Evolutionary conservation across 495 filamentous ascomycete species (phyloP), one percentile per base, ranked within the genome.

Genomic region (Annulohypoxylon maeteangense): DNA sequence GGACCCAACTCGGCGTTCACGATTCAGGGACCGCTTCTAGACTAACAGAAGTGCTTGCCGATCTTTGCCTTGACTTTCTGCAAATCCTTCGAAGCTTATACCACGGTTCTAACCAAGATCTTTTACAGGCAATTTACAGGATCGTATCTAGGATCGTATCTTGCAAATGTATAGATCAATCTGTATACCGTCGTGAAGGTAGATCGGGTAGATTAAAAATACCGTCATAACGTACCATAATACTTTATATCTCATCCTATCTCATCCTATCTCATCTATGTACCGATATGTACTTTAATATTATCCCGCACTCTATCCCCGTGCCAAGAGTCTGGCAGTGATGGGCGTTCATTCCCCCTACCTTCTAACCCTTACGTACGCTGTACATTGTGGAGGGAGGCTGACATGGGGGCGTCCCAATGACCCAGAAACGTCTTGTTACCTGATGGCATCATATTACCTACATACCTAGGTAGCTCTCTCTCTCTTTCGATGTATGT

Each of bases 371-470:
- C 61, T 25, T 59, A 51, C 23, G 3, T 51, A 50, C 7, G 18
- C 18, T 16, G 10, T 50, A n/a, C 47, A 29, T 29, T 48, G 22
- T 3, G 47, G 27, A 29, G 53, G 42, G 45, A 31, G 56, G 47
- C 67, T 65, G 56, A 66, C 62, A 63, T 59, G 27, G 42, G 51
- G 58, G 58, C 47, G 59, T 72, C 55, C 68, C 48, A 53, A 38
- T 56, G 60, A 51, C 57, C 14, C 34, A 68, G 58, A 62, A 45
- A 55, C 16, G 22, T 14, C 50, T 48, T 65, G 69, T 61, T 59
- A 72, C 64, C 65, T 50, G 65, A 72, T 68, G 56, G 65, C 56
- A 69, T 73, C 65, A 62, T 67, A 62, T n/a, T 51, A 34, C 20
- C 22, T 36, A 14, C n/a, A 5, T 7, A 5, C 22, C n/a, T n/a